phyloP scores from a whole-genome alignment of 495 filamentous ascomycete genomes.

The Saxophila tyrrhenica region DNA sequence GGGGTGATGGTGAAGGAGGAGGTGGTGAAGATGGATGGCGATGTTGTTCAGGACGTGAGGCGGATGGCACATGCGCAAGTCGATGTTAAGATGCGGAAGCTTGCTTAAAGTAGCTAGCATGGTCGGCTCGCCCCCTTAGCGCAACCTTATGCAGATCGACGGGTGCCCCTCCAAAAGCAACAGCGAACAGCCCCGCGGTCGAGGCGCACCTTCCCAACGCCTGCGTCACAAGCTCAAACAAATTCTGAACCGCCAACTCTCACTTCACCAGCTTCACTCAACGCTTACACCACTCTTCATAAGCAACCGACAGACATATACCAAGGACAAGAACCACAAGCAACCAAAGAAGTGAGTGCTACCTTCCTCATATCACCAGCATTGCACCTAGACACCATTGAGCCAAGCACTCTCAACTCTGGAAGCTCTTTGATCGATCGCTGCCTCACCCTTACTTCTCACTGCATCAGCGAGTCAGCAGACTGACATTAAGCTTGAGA shows the following conservation, averaged over 20 bases:
- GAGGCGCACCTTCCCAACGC: not conserved
- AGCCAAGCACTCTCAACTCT: not conserved
- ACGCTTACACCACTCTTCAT: not conserved
- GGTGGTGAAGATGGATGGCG: not conserved
- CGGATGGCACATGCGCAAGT: not conserved
- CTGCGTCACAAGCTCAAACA: conserved; percentile 1
- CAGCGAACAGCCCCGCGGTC: not conserved
- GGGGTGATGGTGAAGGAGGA: not conserved
- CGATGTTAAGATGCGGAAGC: not conserved
- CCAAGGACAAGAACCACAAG: too few relatives aligned
- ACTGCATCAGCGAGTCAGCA: not conserved
- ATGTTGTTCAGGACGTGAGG: not conserved
- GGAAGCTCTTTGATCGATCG: not conserved
- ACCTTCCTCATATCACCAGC: too few relatives aligned
- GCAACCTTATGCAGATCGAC: not conserved
- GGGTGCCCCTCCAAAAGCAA: not conserved
- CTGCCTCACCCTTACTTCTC: not conserved
- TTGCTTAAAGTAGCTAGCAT: not conserved
- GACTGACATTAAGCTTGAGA: not conserved
- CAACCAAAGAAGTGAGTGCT: too few relatives aligned
- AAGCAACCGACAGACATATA: not conserved
- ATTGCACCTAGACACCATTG: too few relatives aligned
- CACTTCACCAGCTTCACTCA: not conserved
- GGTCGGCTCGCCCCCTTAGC: not conserved
- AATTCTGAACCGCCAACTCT: too few relatives aligned